These are phyloP conservation scores for Meyerozyma athensensis DNA, from an alignment of 1,139 yeast genomes.

Conservation along the genomic window DNA sequence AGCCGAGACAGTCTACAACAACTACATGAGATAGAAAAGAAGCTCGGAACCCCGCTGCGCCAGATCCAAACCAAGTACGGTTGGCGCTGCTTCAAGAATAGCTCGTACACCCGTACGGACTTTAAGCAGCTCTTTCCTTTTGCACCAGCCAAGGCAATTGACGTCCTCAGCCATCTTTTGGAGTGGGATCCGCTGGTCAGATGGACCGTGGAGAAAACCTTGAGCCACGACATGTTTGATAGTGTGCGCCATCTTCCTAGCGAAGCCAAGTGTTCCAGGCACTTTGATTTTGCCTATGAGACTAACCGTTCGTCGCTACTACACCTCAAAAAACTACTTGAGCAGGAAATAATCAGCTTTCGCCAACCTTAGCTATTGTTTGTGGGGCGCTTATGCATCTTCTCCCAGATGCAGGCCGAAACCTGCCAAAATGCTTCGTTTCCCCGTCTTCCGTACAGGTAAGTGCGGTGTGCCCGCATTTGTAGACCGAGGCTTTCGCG, in stretches of 20 bases:
- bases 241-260: constrained; percentile 44
- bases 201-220: constrained; percentile 42
- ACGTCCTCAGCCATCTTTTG: constrained; percentile 47
- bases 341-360: constrained; percentile 39
- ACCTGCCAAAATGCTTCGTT: too few species aligned
- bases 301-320: constrained; percentile 19
- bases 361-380: constrained; percentile 14
- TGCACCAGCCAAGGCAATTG: constrained; percentile 46
- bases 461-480: background rate
- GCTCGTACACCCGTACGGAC: constrained; percentile 30
- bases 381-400: too few species aligned
- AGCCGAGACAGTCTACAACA: constrained; percentile 68
- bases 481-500: background rate
- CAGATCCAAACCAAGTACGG: constrained; percentile 26
- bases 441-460: too few species aligned
- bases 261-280: constrained; percentile 44
- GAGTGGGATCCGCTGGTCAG: constrained; percentile 56
- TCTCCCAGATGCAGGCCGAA: too few species aligned
- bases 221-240: constrained; percentile 48
- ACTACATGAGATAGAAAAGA: constrained; percentile 54
- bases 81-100: constrained; percentile 32
- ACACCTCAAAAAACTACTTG: constrained; percentile 41
- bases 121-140: constrained; percentile 57
- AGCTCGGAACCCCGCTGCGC: constrained; percentile 57
- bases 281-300: constrained; percentile 65